These are phyloP conservation scores for Magnolia changhungtana DNA, from an alignment of 164 flowering plant species.

Conservation along the genomic window DNA sequence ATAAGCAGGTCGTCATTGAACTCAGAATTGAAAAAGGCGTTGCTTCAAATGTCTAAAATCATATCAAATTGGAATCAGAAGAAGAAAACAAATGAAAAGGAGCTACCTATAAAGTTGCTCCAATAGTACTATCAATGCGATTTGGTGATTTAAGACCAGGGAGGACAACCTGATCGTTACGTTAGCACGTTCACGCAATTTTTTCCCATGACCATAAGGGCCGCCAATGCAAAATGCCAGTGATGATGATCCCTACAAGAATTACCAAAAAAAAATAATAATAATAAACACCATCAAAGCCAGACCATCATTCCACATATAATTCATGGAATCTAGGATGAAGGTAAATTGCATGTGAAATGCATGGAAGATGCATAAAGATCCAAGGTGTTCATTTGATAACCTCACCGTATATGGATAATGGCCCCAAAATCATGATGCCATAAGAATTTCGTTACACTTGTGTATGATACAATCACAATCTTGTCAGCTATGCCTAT, in stretches of 20 bases:
- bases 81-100: neutral
- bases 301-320: neutral
- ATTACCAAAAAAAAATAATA: neutral
- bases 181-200: constrained; percentile 65
- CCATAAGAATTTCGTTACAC: too few species aligned
- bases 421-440: too few species aligned
- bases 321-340: neutral
- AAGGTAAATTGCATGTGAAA: neutral
- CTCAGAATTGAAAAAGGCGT: neutral
- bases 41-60: neutral
- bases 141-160: constrained; percentile 80
- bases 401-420: neutral
- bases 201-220: constrained; percentile 83
- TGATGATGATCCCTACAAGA: constrained; percentile 63
- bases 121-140: constrained; percentile 69
- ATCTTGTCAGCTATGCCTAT: too few species aligned
- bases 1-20: neutral
- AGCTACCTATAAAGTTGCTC: constrained; percentile 83
- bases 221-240: constrained; percentile 87
- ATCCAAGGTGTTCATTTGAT: neutral
- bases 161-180: constrained; percentile 67
- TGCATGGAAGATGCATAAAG: neutral
- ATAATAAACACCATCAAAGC: neutral
- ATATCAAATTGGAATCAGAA: neutral
- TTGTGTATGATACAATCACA: too few species aligned